A percentile compares a stretch with the other conserved stretches of the same genome.
Evolutionary conservation across 495 filamentous ascomycete genomes (phyloP).

Genomic region (Aspergillus leporis): DNA sequence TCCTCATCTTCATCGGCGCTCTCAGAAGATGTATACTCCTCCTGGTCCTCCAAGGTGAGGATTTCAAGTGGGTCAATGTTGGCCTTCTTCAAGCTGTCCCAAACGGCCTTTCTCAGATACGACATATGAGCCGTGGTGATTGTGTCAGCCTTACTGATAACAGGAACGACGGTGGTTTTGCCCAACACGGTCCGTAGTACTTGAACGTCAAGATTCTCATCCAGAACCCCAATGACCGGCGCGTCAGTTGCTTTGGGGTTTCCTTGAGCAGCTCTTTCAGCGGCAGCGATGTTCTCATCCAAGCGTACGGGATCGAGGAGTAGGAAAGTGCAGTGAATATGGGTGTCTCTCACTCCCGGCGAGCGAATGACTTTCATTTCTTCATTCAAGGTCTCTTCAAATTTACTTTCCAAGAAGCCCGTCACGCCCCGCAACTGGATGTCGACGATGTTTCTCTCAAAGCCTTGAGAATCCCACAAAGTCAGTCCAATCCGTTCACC

Average conservation of each 20-base stretch:
- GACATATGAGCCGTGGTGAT: conserved; percentile 91
- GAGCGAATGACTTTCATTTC: conserved; percentile 97
- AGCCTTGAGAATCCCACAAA: conserved; percentile 90
- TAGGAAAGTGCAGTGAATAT: conserved; percentile 95
- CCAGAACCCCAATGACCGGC: conserved; percentile 62
- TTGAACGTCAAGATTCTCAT: conserved; percentile 88
- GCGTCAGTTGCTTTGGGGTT: conserved; percentile 51
- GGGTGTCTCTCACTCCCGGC: conserved; percentile 90
- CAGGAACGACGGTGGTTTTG: conserved; percentile 94
- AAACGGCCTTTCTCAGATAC: conserved; percentile 88
- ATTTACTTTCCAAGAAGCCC: conserved; percentile 93
- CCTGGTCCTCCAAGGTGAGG: conserved; percentile 74
- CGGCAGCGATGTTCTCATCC: conserved; percentile 75
- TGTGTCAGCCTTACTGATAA: conserved; percentile 96
- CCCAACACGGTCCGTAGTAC: conserved; percentile 85
- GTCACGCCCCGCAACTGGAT: conserved; percentile 89
- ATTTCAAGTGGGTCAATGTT: conserved; percentile 89
- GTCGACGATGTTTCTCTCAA: conserved; percentile 92
- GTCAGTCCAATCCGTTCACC: conserved; percentile 90
- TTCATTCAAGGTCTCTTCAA: conserved; percentile 95
- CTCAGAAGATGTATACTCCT: conserved; percentile 60
- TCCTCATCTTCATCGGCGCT: conserved; percentile 63
- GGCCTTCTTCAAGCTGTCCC: conserved; percentile 79
- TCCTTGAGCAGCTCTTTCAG: conserved; percentile 58
- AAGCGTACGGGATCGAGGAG: conserved; percentile 87